Evolutionary conservation across 495 filamentous ascomycete species (phyloP), one percentile per base, ranked within the genome.

Genomic region (Xylaria telfairii): DNA sequence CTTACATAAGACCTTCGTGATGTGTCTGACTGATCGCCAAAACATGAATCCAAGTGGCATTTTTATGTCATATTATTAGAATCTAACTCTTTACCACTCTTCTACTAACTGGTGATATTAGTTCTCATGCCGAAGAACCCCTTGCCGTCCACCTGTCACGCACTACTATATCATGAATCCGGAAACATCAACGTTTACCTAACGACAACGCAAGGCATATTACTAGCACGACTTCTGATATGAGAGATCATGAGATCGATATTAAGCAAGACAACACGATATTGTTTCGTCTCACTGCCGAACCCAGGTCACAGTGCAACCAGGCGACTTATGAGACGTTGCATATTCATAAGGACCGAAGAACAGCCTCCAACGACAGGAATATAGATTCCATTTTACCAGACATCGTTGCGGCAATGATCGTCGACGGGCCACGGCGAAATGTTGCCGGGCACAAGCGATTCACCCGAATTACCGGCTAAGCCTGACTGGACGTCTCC

Each of bases 401-500:
- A 28, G 19, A 5, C n/a, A 8, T 39, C 17, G 3, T 65, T 65
- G 39, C 19, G 64, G 64, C 46, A 66, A 66, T 26, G 64, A 66
- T 66, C 64, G 46, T 49, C 64, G 46, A 54, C 64, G 47, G 46
- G 32, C 41, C 47, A 39, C 12, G 34, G 64, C 32, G 47, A 28
- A 28, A 9, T 5, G 3, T n/a, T 39, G 3, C 64, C 64, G 34
- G 32, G 17, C 46, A 26, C 21, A 54, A 30, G n/a, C 46, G 64
- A 66, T 66, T 66, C 64, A 66, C 30, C 64, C 64, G 47, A 54
- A 13, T 42, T 66, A 41, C 47, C 64, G 64, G 47, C 28, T 26
- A 10, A 42, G 46, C 47, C 34, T 66, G 46, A 54, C 32, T 54
- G 64, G 64, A 53, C 13, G 34, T 66, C 32, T 54, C 47, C 28